Percentiles rank a stretch among this genome's conserved stretches.
Conservation (phyloP, 345 rosid species). For the Microcos paniculata region DNA sequence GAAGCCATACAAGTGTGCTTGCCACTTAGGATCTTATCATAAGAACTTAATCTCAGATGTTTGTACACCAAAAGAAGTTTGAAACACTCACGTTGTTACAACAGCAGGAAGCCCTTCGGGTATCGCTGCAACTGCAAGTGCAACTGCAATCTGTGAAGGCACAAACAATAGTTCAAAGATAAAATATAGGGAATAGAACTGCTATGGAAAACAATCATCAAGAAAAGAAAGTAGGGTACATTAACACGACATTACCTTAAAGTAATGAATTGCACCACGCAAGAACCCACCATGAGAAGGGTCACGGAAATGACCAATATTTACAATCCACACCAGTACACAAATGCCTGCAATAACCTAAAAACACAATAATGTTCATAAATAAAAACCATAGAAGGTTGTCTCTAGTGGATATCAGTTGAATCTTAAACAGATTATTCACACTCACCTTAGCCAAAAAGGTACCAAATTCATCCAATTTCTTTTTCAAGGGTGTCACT, state of each 20-base stretch:
- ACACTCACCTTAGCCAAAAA: constrained; percentile 90
- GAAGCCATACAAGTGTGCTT: background rate
- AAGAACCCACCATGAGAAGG: constrained; percentile 97
- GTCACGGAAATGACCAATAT: constrained; percentile 94
- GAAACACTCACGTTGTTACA: constrained; percentile 87
- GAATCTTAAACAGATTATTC: constrained; percentile 6
- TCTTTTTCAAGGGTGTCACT: constrained; percentile 91
- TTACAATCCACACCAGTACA: constrained; percentile 93
- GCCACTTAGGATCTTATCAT: background rate
- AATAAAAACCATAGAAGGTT: background rate
- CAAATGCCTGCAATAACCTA: constrained; percentile 99
- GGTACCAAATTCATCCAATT: constrained; percentile 97
- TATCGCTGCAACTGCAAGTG: constrained; percentile 99
- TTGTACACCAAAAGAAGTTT: constrained; percentile 11
- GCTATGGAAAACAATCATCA: background rate
- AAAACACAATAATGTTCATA: constrained; percentile 21
- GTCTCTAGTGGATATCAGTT: background rate
- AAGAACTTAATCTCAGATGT: background rate
- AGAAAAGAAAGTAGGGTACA: background rate
- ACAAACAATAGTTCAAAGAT: constrained; percentile 28
- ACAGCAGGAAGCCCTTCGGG: constrained; percentile 99
- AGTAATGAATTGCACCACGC: constrained; percentile 96
- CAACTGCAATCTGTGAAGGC: constrained; percentile 90
- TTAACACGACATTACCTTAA: constrained; percentile 57
- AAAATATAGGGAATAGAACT: background rate